Percentiles rank a stretch among this genome's conserved stretches.
Conservation (phyloP, 192 early-diverging fungal genomes). For the Chytriomyces confervae region DNA sequence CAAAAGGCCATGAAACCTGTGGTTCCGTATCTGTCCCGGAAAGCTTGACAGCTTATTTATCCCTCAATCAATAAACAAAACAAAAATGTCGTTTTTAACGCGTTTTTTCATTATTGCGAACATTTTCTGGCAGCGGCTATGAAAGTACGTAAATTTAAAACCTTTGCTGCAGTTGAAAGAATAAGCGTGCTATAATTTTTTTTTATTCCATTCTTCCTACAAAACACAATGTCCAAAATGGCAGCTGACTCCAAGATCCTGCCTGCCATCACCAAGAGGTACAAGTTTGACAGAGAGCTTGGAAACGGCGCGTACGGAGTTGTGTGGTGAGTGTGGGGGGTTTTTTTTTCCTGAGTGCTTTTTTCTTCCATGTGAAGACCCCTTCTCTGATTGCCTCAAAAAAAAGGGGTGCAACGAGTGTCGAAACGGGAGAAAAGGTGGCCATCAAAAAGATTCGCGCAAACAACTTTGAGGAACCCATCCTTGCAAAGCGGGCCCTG, state of each 20-base stretch:
- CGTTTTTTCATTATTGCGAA: too few species aligned
- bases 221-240: constrained; percentile 18
- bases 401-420: constrained; percentile 80
- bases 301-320: constrained; percentile 47
- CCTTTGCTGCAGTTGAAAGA: too few species aligned
- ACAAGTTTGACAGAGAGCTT: constrained; percentile 43
- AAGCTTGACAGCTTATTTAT: not conserved
- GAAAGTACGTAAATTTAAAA: too few species aligned
- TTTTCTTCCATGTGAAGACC: not conserved
- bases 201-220: too few species aligned
- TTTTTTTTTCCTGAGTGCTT: not conserved
- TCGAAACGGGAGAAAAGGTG: constrained; percentile 80
- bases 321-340: constrained; percentile 39
- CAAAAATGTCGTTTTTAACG: too few species aligned
- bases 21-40: not conserved
- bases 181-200: too few species aligned
- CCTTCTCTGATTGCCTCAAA: constrained; percentile 10
- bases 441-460: constrained; percentile 91
- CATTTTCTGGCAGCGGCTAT: too few species aligned
- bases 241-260: constrained; percentile 17
- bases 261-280: constrained; percentile 43
- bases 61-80: too few species aligned
- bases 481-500: constrained; percentile 86
- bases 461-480: constrained; percentile 81
- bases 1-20: not conserved